A percentile compares a stretch with the other conserved stretches of the same genome.
Evolutionary conservation across 768 basidiomycete genomes (phyloP).

Genomic region (Russula vinacea): DNA sequence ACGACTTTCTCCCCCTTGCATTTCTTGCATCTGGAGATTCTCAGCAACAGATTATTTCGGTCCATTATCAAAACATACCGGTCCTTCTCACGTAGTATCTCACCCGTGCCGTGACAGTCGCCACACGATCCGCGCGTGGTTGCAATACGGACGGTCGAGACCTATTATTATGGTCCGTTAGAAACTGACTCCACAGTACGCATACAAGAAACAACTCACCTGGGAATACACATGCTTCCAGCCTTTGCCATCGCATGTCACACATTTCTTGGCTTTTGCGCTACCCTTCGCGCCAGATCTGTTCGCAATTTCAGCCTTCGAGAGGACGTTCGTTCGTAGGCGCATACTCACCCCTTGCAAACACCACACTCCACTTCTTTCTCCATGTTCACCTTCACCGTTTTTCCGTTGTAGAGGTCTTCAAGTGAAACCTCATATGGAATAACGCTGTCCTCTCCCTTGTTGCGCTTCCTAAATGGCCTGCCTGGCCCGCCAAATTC

Average conservation of each 20-base stretch:
- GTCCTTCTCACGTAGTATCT: constrained; percentile 79
- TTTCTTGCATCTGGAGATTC: constrained; percentile 75
- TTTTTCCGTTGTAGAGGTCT: constrained; percentile 90
- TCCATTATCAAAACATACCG: constrained; percentile 44
- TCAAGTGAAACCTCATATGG: constrained; percentile 85
- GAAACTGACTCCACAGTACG: not conserved
- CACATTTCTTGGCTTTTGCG: constrained; percentile 82
- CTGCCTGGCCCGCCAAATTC: constrained; percentile 44
- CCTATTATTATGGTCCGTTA: constrained; percentile 32
- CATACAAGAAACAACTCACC: constrained; percentile 36
- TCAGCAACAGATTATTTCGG: constrained; percentile 15
- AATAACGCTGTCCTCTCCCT: constrained; percentile 71
- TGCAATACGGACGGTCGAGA: constrained; percentile 48
- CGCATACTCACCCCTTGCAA: constrained; percentile 71
- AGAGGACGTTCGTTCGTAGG: constrained; percentile 19
- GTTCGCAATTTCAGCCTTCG: constrained; percentile 20
- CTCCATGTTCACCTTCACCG: constrained; percentile 85
- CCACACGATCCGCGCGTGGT: constrained; percentile 55
- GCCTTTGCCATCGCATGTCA: constrained; percentile 80
- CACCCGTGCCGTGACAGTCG: constrained; percentile 68
- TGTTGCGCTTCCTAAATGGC: constrained; percentile 43
- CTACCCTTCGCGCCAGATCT: constrained; percentile 80
- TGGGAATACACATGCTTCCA: constrained; percentile 60
- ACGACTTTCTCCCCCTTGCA: constrained; percentile 85
- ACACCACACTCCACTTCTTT: constrained; percentile 71